Conservation (phyloP, 441 rosid genomes). For the Populus hybrid region DNA sequence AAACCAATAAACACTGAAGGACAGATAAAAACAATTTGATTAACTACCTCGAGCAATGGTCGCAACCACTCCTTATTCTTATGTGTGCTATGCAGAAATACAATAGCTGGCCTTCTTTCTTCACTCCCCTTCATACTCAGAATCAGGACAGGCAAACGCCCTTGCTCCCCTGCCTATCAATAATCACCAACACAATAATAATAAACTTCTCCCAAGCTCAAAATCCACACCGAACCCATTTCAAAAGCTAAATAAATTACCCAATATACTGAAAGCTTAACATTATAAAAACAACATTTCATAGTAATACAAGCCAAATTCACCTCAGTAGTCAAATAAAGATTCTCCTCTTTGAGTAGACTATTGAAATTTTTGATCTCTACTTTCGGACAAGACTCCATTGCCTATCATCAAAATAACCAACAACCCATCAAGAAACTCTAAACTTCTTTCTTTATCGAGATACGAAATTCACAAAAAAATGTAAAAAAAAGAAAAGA, state of each 20-base stretch:
- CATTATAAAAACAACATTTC: neutral
- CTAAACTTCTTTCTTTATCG: neutral
- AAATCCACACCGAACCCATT: neutral
- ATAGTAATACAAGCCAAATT: neutral
- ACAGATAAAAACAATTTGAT: neutral
- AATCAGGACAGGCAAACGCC: conserved; percentile 70
- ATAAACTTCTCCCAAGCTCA: neutral
- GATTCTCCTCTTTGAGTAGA: conserved; percentile 61
- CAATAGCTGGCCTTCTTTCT: conserved; percentile 69
- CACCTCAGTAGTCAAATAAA: conserved; percentile 77
- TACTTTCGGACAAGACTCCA: conserved; percentile 73
- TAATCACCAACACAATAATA: neutral
- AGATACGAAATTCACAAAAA: neutral
- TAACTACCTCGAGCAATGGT: conserved; percentile 81
- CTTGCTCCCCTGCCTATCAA: conserved; percentile 71
- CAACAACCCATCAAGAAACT: neutral
- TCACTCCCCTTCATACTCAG: conserved; percentile 55
- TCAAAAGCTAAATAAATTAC: neutral
- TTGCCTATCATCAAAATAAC: conserved; percentile 39
- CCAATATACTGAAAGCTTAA: neutral
- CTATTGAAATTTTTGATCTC: conserved; percentile 47
- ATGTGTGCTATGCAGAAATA: conserved; percentile 80
- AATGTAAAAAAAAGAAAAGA: neutral
- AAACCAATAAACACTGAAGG: neutral
- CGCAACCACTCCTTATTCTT: conserved; percentile 88